Percentiles rank a stretch among this genome's conserved stretches.
These are phyloP conservation scores for Hyphopichia fennica DNA, from an alignment of 1,139 yeast genomes.

Conservation along the genomic window DNA sequence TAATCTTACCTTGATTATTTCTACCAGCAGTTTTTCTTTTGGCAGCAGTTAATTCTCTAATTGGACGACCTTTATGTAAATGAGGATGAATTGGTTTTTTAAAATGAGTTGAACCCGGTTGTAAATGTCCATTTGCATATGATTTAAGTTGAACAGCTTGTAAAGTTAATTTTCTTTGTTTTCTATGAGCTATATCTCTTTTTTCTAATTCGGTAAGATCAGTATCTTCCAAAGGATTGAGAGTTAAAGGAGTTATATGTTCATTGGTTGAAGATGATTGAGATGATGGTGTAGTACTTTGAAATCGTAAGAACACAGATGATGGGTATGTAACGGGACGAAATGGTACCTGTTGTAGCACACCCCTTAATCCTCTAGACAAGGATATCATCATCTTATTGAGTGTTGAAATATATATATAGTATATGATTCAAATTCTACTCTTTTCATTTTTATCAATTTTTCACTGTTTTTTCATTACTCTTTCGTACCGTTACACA, in stretches of 20 bases:
- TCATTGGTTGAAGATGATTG: background rate
- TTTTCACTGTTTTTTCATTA: too few species aligned
- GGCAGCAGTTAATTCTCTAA: slow-evolving; percentile 71
- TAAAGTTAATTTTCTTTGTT: slow-evolving; percentile 72
- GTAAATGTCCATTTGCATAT: slow-evolving; percentile 67
- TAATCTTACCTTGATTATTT: slow-evolving; percentile 83
- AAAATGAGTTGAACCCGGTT: slow-evolving; percentile 90
- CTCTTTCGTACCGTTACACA: background rate
- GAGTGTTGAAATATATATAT: background rate
- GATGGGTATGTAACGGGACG: background rate
- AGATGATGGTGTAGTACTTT: background rate
- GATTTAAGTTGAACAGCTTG: slow-evolving; percentile 71
- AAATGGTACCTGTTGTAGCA: background rate
- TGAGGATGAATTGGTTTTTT: slow-evolving; percentile 85
- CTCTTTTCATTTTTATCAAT: too few species aligned
- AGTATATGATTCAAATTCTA: too few species aligned
- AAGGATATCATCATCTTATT: background rate
- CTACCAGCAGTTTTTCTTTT: slow-evolving; percentile 83
- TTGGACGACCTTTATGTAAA: slow-evolving; percentile 82
- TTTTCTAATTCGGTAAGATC: slow-evolving; percentile 71
- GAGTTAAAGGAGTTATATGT: background rate
- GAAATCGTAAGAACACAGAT: background rate
- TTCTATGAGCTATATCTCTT: slow-evolving; percentile 70
- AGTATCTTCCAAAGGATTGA: slow-evolving; percentile 13
- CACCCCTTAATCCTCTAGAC: background rate